Base-by-base conservation (phyloP, 495 filamentous ascomycete species). In the Neurospora sp. region DNA sequence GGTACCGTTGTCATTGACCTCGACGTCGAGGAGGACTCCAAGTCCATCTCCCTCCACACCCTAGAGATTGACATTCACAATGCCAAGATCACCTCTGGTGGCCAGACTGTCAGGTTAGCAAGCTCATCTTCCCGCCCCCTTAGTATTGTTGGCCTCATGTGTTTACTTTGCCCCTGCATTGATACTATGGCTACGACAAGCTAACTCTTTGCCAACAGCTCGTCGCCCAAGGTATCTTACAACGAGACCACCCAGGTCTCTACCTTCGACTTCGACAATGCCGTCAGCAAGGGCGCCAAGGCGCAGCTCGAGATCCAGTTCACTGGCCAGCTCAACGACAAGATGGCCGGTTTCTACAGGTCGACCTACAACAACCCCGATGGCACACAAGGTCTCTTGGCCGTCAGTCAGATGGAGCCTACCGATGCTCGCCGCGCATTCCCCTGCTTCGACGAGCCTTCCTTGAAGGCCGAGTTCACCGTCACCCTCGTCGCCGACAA, bases 11-110 rank as follows among this genome's bases (percentile, higher is more conserved):
- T 86, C 36, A 90, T 94, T 78, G 88, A 91, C 76, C 89, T 99
- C 77, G 91, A 97, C 78, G 91, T 98, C 42, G 85, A 86, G 73
- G 93, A 97, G 79, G 92, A 96, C 76, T 92, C 93, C 74, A 93
- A 86, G 76, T 93, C 92, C 34, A 90, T 99, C 78, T 90, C 93
- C 42, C 88, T 99, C 75, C 97, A 99, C 82, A 90, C 92, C 71
- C 84, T 93, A 75, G 92, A 98, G 77, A 86, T 99, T 76, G 89
- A 95, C 34, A 92, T 98, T 76, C 90, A 95, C 79, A 89, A 85
- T 73, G 92, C 91, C 75, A 89, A 87, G 66, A 82, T 99, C 77
- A 84, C 81, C 21, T 87, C 86, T 40, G 89, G 82, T 38, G 86
- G 85, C 9, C 76, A 77, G 42, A 83, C 84, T 15, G 78, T 85